phyloP scores from a whole-genome alignment of 208 protist genomes.

The Trypanosoma congolense region DNA sequence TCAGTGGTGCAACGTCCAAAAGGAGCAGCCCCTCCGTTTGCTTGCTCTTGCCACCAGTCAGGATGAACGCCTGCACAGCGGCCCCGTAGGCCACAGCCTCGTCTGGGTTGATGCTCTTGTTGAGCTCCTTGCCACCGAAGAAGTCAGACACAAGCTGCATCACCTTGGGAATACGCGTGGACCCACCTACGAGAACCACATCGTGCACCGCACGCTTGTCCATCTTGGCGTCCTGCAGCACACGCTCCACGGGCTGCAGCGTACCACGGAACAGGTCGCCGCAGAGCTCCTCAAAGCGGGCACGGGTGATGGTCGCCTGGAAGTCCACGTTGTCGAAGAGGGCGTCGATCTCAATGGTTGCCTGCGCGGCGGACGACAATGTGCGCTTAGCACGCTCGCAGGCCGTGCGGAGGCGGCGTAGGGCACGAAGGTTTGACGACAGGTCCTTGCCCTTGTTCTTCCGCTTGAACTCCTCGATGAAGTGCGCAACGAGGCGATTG shows the following conservation, averaged over 20 bases:
- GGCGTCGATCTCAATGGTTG: constrained; percentile 97
- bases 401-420: constrained; percentile 77
- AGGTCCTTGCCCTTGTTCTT: constrained; percentile 73
- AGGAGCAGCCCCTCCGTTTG: constrained; percentile 81
- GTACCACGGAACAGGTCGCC: constrained; percentile 78
- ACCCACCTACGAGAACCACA: constrained; percentile 95
- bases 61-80: constrained; percentile 95
- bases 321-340: constrained; percentile 97
- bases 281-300: constrained; percentile 97
- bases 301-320: constrained; percentile 95
- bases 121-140: constrained; percentile 93
- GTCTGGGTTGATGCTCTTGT: constrained; percentile 91
- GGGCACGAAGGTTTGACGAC: constrained; percentile 52
- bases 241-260: constrained; percentile 74
- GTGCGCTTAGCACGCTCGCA: constrained; percentile 97
- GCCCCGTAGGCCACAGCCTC: constrained; percentile 93
- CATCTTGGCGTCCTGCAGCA: constrained; percentile 90
- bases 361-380: constrained; percentile 89
- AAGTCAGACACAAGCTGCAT: constrained; percentile 93
- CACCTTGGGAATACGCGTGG: constrained; percentile 98
- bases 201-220: constrained; percentile 87
- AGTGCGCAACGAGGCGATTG: constrained; percentile 96
- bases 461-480: constrained; percentile 95
- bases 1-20: constrained; percentile 89
- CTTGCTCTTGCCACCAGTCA: constrained; percentile 63